Conservation (phyloP, 176 grass and related monocot genomes). For the Dendrocalamus sinicus region DNA sequence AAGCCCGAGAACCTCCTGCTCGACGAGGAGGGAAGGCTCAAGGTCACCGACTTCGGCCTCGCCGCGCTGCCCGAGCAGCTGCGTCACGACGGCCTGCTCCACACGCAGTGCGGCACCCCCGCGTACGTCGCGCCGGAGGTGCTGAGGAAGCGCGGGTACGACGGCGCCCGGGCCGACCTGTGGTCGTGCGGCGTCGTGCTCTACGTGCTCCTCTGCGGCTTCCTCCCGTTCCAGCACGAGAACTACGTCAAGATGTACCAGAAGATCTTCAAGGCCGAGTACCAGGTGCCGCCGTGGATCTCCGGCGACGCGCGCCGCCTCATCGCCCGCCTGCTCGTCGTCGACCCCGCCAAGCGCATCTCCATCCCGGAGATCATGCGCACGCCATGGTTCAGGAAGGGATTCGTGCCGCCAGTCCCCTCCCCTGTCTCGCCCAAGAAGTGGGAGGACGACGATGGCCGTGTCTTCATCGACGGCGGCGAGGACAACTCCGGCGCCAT, state of each 20-base stretch:
- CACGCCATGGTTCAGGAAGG: conserved; percentile 79
- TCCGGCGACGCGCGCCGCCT: conserved; percentile 77
- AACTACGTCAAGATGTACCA: conserved; percentile 89
- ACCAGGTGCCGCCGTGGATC: conserved; percentile 79
- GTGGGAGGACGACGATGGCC: conserved; percentile 4
- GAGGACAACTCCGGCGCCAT: not conserved
- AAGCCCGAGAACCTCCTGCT: conserved; percentile 98
- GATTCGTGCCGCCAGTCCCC: conserved; percentile 41
- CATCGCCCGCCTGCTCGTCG: conserved; percentile 74
- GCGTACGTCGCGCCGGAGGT: conserved; percentile 98
- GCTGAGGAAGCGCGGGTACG: conserved; percentile 75
- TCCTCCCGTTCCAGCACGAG: conserved; percentile 86
- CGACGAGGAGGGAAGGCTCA: conserved; percentile 63
- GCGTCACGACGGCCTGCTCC: conserved; percentile 76
- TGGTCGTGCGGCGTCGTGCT: conserved; percentile 99
- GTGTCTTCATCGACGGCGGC: not conserved
- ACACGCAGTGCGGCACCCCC: conserved; percentile 97
- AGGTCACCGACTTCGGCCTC: conserved; percentile 96
- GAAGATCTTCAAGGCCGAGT: conserved; percentile 85
- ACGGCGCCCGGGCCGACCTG: conserved; percentile 73
- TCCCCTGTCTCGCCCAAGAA: conserved; percentile 38
- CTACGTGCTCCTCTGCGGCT: conserved; percentile 84
- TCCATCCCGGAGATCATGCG: conserved; percentile 72
- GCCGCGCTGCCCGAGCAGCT: conserved; percentile 94
- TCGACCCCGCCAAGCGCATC: conserved; percentile 74